Conservation (phyloP, 495 filamentous ascomycete species). For the Trichoderma gamsii region DNA sequence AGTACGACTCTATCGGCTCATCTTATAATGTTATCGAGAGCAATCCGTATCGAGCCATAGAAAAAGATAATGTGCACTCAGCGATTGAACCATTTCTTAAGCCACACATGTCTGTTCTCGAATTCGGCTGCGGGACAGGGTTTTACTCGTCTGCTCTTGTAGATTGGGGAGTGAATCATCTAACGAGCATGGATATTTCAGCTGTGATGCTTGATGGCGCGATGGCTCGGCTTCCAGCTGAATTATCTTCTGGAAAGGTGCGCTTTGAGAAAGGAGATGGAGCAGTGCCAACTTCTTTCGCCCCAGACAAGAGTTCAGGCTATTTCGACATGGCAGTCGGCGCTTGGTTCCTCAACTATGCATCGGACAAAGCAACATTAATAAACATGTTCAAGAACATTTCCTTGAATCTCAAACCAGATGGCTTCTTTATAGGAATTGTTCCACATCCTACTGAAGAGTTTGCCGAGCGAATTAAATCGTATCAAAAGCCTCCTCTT, state of each 20-base stretch:
- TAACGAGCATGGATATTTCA: neutral
- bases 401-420: neutral
- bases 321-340: neutral
- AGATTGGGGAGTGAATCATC: neutral
- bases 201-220: neutral
- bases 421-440: neutral
- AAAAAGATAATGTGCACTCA: neutral
- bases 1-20: neutral
- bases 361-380: neutral
- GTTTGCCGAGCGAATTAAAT: neutral
- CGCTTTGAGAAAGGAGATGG: neutral
- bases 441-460: neutral
- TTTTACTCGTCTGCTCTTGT: neutral
- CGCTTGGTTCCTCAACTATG: neutral
- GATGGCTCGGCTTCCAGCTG: neutral
- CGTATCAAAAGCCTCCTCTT: neutral
- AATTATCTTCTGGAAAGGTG: neutral
- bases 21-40: neutral
- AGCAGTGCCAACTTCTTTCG: neutral
- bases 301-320: neutral
- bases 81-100: neutral
- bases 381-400: neutral
- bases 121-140: neutral
- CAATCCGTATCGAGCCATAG: neutral
- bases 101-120: neutral